Conservation (phyloP, 306 rosid species). For the Trifolium pratense region DNA sequence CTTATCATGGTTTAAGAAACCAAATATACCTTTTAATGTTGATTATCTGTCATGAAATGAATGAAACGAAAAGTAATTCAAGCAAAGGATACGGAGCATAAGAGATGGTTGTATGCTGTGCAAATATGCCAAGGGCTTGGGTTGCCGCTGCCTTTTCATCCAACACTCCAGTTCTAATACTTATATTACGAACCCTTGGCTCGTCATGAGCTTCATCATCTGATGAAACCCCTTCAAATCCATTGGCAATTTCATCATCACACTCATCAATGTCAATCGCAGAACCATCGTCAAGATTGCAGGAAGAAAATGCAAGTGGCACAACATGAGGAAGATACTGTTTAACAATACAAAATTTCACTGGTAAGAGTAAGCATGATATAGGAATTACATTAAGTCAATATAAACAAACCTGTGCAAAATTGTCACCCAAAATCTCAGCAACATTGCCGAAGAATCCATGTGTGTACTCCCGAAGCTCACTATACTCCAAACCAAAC, state of each 20-base stretch:
- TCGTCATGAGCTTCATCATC: conserved; percentile 98
- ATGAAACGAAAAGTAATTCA: not conserved
- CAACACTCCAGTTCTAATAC: conserved; percentile 94
- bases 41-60: conserved; percentile 10
- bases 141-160: conserved; percentile 99
- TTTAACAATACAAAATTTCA: conserved; percentile 41
- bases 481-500: conserved; percentile 87
- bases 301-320: conserved; percentile 88
- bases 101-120: conserved; percentile 78
- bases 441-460: conserved; percentile 97
- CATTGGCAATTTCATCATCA: conserved; percentile 78
- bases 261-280: conserved; percentile 88
- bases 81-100: conserved; percentile 88
- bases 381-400: conserved; percentile 35
- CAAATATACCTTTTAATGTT: conserved; percentile 29
- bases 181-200: conserved; percentile 93
- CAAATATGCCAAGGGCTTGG: conserved; percentile 97
- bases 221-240: conserved; percentile 98
- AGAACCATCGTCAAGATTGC: conserved; percentile 99
- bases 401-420: conserved; percentile 69
- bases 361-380: conserved; percentile 41
- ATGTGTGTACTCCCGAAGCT: conserved; percentile 96
- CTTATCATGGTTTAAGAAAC: conserved; percentile 63
- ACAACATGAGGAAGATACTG: conserved; percentile 99
- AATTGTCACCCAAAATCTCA: conserved; percentile 87